Percentiles rank a stretch among this genome's conserved stretches.
Evolutionary conservation across 306 rosid genomes (phyloP).

Genomic region (Corylus avellana): DNA sequence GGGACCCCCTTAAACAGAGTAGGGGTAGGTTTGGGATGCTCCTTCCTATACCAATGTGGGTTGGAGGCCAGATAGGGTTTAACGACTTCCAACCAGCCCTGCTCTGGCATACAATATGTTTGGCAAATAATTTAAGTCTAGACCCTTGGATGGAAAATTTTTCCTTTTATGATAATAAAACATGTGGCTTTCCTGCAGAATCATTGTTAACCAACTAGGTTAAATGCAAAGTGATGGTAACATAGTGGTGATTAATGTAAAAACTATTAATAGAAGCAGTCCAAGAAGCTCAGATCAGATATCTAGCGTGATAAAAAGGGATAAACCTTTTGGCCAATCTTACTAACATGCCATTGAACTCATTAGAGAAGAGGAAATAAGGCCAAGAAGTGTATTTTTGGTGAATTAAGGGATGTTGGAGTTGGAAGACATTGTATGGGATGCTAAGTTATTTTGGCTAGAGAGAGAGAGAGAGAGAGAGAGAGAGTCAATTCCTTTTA

Average conservation of each 20-base stretch:
- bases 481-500: neutral
- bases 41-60: no score
- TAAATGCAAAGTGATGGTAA: neutral
- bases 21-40: no score
- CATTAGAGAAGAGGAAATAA: neutral
- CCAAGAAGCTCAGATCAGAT: neutral
- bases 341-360: neutral
- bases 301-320: neutral
- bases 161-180: neutral
- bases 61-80: no score
- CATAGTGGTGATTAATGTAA: neutral
- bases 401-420: neutral
- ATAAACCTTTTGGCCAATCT: neutral
- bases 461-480: neutral
- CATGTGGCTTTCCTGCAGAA: neutral
- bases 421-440: neutral
- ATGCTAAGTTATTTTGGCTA: neutral
- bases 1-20: no score
- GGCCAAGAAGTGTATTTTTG: neutral
- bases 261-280: neutral
- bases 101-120: neutral
- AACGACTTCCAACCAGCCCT: no score
- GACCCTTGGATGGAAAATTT: neutral
- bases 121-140: neutral
- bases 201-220: neutral